Conservation (phyloP, 176 grass and related monocot genomes). For the Hyparrhenia diplandra region DNA sequence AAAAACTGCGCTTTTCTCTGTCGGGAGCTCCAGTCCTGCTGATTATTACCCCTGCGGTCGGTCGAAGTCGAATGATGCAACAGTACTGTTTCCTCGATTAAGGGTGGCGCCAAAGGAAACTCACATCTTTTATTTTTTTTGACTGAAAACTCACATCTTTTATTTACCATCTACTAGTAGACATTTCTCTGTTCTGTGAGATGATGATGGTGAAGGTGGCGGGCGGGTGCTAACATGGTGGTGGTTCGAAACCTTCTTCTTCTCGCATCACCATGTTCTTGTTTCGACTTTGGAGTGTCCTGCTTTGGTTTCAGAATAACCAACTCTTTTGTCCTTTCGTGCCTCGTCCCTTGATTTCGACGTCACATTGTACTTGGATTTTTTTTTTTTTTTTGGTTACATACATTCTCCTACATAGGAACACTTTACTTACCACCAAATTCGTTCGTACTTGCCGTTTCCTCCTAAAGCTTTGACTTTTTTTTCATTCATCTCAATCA, state of each 20-base stretch:
- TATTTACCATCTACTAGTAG: not conserved
- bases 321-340: constrained; percentile 7
- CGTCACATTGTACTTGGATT: constrained; percentile 26
- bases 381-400: not conserved
- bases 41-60: not conserved
- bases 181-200: not conserved
- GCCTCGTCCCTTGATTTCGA: constrained; percentile 8
- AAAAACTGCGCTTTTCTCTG: not conserved
- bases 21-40: not conserved
- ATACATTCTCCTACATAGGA: not conserved
- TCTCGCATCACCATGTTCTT: constrained; percentile 29
- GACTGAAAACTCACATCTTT: no score
- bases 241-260: not conserved
- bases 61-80: not conserved
- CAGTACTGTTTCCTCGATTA: not conserved
- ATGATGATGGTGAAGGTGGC: not conserved
- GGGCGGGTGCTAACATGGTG: constrained; percentile 1
- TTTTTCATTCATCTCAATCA: not conserved
- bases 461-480: not conserved
- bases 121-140: not conserved
- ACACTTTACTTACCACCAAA: not conserved
- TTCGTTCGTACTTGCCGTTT: not conserved
- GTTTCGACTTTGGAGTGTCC: not conserved
- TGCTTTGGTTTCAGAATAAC: not conserved
- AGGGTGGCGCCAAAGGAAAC: not conserved